Evolutionary conservation across 768 basidiomycete genomes (phyloP).

Genomic region (Tylopilus subfusipes): DNA sequence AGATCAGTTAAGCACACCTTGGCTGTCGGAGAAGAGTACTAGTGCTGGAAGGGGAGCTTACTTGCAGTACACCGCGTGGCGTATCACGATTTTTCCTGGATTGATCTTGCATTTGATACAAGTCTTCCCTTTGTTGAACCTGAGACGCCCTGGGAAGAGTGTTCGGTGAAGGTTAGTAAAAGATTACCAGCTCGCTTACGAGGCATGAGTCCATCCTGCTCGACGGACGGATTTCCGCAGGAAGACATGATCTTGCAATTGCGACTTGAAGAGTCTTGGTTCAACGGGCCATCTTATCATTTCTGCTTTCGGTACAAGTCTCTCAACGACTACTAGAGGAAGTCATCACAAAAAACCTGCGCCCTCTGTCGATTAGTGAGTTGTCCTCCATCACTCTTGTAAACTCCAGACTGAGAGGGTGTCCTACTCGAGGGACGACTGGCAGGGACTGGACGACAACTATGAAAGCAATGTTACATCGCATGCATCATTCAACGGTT

Average conservation of each 20-base stretch:
- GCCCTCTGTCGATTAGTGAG: too few relatives aligned
- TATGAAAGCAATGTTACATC: neutral
- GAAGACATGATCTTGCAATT: conserved; percentile 35
- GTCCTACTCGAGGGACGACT: too few relatives aligned
- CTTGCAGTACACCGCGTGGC: conserved; percentile 87
- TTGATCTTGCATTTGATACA: conserved; percentile 76
- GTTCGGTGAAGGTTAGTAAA: neutral
- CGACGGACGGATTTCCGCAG: conserved; percentile 63
- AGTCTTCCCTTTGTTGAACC: conserved; percentile 60
- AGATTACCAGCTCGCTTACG: conserved; percentile 40
- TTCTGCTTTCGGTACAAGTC: conserved; percentile 7
- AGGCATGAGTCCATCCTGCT: conserved; percentile 62
- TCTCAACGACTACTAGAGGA: too few relatives aligned
- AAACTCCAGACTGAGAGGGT: too few relatives aligned
- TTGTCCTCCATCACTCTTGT: too few relatives aligned
- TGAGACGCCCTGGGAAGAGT: conserved; percentile 49
- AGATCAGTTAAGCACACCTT: neutral
- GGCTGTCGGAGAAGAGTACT: conserved; percentile 5
- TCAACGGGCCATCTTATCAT: too few relatives aligned
- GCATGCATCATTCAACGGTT: too few relatives aligned
- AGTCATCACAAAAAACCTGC: too few relatives aligned
- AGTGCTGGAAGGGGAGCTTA: conserved; percentile 31
- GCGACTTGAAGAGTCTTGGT: neutral
- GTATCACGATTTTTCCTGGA: conserved; percentile 64
- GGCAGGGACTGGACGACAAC: neutral